Base-by-base conservation (phyloP, 1,284 basidiomycete species). In the Puccinia coronata region DNA sequence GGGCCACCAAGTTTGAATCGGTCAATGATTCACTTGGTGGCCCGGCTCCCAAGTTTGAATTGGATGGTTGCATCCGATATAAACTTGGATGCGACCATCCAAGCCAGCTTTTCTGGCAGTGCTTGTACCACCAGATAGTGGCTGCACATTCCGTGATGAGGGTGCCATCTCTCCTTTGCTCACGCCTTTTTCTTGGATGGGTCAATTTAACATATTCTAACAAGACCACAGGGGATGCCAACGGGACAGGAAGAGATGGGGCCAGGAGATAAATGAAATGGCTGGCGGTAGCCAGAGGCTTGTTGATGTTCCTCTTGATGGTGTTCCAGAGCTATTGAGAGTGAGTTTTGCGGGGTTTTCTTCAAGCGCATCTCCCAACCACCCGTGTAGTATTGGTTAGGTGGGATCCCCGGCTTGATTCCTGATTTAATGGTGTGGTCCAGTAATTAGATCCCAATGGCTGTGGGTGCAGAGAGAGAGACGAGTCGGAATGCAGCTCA, bases 241-340 rank as follows among this genome's bases (percentile, higher is more conserved):
- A 73, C 75, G 99, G 90, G 81, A 98, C 94, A 0, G 96, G 96
- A 0, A 92, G 87, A 86, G 99, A 99, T 70, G 98, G 88, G 82
- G 90, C 86, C 82, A 92, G 91, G 25, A 99, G 90, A 84, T 93
- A 91, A 49, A 96, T 86, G 87, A 99, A 98, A 39, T 97, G 90
- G 77, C 90, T 88, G 16, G 92, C 89, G 0, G 95, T 98, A 57
- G 93, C 89, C 77, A 98, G 86, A 2, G 95, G 96, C 85, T 98
- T 95, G 89, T 93, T 90, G 84, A 99, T 87, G 82, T 88, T 88
- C 28, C 43, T 53, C 25, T 77, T 67, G 47, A 77, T 67, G 36
- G 75, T 31, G 47, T 77, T 39, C 75, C 59, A 77, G n/a, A 77
- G 20, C 4, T 34, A 39, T 63, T 36, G 61, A 11, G 8, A 63